These are phyloP conservation scores for Asterochloris sp. DNA, from an alignment of 139 green algal species.

Conservation along the genomic window DNA sequence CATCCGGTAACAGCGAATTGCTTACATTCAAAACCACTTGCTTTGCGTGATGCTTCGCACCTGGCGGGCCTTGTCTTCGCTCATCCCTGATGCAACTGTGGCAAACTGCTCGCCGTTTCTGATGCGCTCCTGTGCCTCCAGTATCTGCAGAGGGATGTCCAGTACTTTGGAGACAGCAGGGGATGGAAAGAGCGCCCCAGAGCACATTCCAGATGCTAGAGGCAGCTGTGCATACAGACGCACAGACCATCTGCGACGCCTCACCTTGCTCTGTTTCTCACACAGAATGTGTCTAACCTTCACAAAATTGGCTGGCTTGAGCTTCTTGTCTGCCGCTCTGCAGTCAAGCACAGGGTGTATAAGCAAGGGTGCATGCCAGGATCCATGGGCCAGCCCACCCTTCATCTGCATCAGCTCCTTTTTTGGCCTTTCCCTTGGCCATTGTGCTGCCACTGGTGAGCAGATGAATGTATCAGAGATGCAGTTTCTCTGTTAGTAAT, in stretches of 20 bases:
- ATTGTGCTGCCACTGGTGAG: too few relatives aligned
- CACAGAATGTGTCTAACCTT: slow-evolving; percentile 46
- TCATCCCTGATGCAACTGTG: slow-evolving; percentile 31
- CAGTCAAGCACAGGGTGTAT: too few relatives aligned
- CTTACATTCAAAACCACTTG: too few relatives aligned
- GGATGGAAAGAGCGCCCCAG: background rate
- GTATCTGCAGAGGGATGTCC: slow-evolving; percentile 15
- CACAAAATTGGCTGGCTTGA: slow-evolving; percentile 25
- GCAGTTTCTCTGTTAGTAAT: too few relatives aligned
- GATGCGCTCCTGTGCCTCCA: slow-evolving; percentile 35
- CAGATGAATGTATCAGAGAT: too few relatives aligned
- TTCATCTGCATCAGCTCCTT: too few relatives aligned
- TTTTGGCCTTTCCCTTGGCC: too few relatives aligned
- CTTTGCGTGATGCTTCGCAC: too few relatives aligned
- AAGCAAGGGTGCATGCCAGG: too few relatives aligned
- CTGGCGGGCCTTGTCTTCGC: slow-evolving; percentile 46
- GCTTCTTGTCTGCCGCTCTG: slow-evolving; percentile 6
- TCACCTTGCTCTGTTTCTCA: slow-evolving; percentile 36
- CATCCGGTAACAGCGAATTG: too few relatives aligned
- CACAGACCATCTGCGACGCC: background rate
- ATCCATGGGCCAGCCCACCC: too few relatives aligned
- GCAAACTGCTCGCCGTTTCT: slow-evolving; percentile 41
- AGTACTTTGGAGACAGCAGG: background rate
- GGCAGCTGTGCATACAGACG: too few relatives aligned
- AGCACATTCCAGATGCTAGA: background rate